phyloP scores from a whole-genome alignment of 352 stramenopile genomes.

The Phytopythium litorale region DNA sequence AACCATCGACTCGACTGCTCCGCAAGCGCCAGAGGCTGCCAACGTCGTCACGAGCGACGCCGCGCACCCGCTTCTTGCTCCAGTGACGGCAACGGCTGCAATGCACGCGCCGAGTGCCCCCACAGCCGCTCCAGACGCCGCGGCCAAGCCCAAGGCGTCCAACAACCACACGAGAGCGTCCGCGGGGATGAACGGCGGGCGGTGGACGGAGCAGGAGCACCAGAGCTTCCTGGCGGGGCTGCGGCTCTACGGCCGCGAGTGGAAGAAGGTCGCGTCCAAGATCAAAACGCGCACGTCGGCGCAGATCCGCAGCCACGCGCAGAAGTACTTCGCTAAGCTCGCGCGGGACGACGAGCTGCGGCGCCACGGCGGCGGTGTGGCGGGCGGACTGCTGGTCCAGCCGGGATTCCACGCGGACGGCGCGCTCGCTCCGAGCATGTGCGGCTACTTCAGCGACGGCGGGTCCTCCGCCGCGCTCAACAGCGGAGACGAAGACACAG shows the following conservation, averaged over 20 bases:
- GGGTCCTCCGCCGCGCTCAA: constrained; percentile 54
- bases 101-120: neutral
- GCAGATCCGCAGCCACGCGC: constrained; percentile 80
- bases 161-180: constrained; percentile 41
- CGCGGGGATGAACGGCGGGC: constrained; percentile 82
- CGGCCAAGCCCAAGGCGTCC: neutral
- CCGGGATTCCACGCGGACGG: neutral
- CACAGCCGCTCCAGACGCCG: neutral
- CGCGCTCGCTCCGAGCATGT: constrained; percentile 1
- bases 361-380: constrained; percentile 28
- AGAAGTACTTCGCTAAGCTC: constrained; percentile 89
- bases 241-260: constrained; percentile 94
- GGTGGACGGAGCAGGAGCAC: constrained; percentile 95
- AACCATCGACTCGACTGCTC: neutral
- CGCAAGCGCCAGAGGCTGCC: neutral
- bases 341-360: constrained; percentile 70
- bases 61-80: no score
- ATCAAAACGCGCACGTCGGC: constrained; percentile 87
- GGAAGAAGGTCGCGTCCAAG: constrained; percentile 94
- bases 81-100: neutral
- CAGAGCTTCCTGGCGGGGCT: constrained; percentile 93
- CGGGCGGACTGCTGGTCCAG: neutral
- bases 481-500: constrained; percentile 45
- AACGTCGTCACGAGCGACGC: neutral
- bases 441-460: constrained; percentile 61